Evolutionary conservation across 202 grass and related monocot species (phyloP).

Genomic region (Saccharum hybrid): DNA sequence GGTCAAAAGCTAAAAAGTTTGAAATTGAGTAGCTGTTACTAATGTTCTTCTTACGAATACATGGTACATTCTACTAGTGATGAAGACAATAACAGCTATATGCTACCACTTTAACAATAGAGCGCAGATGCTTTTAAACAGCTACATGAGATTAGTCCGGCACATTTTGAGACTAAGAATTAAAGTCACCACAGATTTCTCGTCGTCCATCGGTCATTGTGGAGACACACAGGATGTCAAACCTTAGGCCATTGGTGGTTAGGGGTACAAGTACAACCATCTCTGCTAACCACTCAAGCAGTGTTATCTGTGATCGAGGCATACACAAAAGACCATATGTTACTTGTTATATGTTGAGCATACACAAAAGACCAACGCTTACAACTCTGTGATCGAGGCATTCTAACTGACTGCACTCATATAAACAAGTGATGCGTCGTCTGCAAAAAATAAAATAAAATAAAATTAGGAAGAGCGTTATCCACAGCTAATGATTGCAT

Average conservation of each 20-base stretch:
- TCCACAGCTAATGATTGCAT: constrained; percentile 57
- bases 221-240: no score
- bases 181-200: no score
- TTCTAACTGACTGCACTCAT: constrained; percentile 23
- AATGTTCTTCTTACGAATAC: not conserved
- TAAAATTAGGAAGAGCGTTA: not conserved
- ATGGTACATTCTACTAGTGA: no score
- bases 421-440: constrained; percentile 6
- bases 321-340: no score
- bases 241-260: not conserved
- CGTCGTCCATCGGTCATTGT: no score
- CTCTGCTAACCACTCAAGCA: not conserved
- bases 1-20: not conserved
- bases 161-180: no score
- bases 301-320: no score
- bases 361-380: not conserved
- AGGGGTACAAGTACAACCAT: not conserved
- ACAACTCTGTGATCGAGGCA: not conserved
- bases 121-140: not conserved
- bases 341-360: not conserved
- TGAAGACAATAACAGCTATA: no score
- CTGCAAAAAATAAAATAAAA: not conserved
- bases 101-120: not conserved
- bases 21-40: not conserved
- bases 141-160: not conserved